Conservation (phyloP, 208 protist species). For the Phytomonas sp. region DNA sequence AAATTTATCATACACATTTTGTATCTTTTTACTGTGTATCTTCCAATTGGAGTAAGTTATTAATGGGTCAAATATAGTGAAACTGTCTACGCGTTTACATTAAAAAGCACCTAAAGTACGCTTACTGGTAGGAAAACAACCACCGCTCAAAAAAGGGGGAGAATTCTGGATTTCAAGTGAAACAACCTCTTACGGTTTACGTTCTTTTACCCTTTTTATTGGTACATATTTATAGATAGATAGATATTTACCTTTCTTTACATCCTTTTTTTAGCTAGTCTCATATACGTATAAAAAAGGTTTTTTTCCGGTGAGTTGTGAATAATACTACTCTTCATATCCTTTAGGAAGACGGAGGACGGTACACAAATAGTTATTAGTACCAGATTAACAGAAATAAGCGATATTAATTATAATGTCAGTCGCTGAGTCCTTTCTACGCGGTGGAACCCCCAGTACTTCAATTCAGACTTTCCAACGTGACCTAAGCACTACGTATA, state of each 20-base stretch:
- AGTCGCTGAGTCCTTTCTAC: slow-evolving; percentile 33
- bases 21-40: not conserved
- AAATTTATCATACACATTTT: not conserved
- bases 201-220: slow-evolving; percentile 3
- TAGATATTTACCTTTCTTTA: not conserved
- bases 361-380: not conserved
- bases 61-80: not conserved
- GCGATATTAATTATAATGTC: slow-evolving; percentile 28
- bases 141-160: too few species aligned
- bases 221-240: slow-evolving; percentile 7
- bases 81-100: too few species aligned
- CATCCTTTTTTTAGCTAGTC: slow-evolving; percentile 1
- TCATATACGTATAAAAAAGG: not conserved
- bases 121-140: too few species aligned
- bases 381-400: not conserved
- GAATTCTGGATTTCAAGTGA: too few species aligned
- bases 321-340: slow-evolving; percentile 4
- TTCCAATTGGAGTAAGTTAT: not conserved
- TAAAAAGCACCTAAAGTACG: too few species aligned
- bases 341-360: not conserved
- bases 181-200: too few species aligned
- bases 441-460: slow-evolving; percentile 28
- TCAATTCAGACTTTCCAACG: slow-evolving; percentile 16
- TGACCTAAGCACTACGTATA: slow-evolving; percentile 22
- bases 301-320: slow-evolving; percentile 12